Conservation (phyloP, 2,329 filamentous ascomycete genomes). For the Pseudogymnoascus sp. region DNA sequence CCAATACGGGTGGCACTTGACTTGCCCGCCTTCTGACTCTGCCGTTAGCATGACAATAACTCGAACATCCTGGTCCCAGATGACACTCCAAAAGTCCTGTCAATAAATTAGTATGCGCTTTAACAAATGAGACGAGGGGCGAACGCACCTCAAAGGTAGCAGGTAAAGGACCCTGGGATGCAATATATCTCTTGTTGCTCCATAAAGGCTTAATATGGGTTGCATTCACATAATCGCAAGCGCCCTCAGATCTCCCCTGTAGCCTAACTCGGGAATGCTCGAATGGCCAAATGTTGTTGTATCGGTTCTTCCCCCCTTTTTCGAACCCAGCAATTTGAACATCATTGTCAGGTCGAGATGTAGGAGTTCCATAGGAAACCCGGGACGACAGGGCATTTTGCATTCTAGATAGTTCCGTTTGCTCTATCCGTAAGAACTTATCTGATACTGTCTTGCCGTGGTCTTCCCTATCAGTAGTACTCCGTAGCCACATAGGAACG, state of each 20-base stretch:
- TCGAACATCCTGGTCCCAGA: conserved; percentile 94
- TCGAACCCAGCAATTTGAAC: conserved; percentile 87
- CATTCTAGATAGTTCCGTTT: conserved; percentile 86
- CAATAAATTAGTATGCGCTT: conserved; percentile 17
- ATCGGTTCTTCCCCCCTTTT: conserved; percentile 89
- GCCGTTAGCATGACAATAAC: conserved; percentile 96
- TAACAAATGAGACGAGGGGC: not conserved
- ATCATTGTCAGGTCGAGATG: conserved; percentile 17
- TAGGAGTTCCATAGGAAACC: conserved; percentile 45
- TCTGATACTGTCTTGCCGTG: conserved; percentile 74
- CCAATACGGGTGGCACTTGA: conserved; percentile 97
- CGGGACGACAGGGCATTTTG: conserved; percentile 62
- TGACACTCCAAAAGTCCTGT: conserved; percentile 93
- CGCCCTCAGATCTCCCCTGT: conserved; percentile 54
- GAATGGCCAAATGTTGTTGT: conserved; percentile 96
- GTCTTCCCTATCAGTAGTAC: conserved; percentile 57
- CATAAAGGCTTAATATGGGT: conserved; percentile 73
- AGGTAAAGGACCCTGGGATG: conserved; percentile 86
- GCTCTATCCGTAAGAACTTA: conserved; percentile 76
- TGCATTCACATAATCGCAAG: conserved; percentile 93
- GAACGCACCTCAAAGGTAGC: conserved; percentile 74
- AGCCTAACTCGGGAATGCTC: conserved; percentile 86
- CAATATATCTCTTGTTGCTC: conserved; percentile 90
- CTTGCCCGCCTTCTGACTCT: conserved; percentile 82
- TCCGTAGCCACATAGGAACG: conserved; percentile 69